Evolutionary conservation across 148 eudicot genomes (phyloP).

Genomic region (Rheum nobile): DNA sequence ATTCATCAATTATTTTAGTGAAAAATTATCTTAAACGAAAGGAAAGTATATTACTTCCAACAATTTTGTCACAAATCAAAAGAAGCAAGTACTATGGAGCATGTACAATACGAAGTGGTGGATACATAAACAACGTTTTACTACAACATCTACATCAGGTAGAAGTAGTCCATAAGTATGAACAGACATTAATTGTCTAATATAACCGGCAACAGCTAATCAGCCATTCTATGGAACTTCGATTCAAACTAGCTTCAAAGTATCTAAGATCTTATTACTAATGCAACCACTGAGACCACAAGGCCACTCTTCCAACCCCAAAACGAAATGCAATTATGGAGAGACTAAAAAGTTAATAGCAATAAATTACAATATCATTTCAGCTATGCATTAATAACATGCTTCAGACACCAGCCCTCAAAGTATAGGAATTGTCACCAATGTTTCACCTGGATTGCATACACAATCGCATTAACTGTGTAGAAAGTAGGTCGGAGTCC

Average conservation of each 20-base stretch:
- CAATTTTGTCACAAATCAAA: background rate
- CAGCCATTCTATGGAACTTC: background rate
- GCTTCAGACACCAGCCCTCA: background rate
- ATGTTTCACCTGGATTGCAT: slow-evolving; percentile 64
- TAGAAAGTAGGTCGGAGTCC: slow-evolving; percentile 77
- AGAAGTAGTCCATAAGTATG: background rate
- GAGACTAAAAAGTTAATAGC: background rate
- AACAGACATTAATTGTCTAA: background rate
- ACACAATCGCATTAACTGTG: slow-evolving; percentile 72
- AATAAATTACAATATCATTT: background rate
- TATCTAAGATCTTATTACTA: background rate
- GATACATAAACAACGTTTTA: background rate
- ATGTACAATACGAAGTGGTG: background rate
- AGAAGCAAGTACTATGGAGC: background rate
- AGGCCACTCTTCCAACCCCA: background rate
- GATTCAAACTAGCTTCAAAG: background rate
- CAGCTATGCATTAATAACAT: background rate
- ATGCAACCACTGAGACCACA: background rate
- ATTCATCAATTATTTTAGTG: background rate
- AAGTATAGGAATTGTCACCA: background rate
- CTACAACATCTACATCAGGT: background rate
- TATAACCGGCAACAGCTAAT: background rate
- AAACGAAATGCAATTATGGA: background rate
- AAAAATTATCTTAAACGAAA: background rate
- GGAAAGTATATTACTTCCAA: background rate